Evolutionary conservation across 2,329 filamentous ascomycete genomes (phyloP).

Genomic region (Penicillium brevicompactum): DNA sequence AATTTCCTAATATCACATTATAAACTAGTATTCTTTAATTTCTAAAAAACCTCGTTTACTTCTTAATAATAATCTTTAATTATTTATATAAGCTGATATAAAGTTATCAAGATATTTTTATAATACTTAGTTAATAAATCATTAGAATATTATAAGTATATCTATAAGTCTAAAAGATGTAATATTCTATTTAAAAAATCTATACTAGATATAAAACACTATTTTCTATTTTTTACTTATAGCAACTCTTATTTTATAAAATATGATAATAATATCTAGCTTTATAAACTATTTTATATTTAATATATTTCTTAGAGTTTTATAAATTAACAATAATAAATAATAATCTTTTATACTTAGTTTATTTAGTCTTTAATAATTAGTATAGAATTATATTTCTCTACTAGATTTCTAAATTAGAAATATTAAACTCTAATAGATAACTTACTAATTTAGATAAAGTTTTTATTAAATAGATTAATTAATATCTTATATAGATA

Average conservation of each 20-base stretch:
- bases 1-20: conserved; percentile 2
- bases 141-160: conserved; percentile 4
- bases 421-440: neutral
- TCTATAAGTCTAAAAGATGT: neutral
- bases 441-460: conserved; percentile 8
- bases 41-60: neutral
- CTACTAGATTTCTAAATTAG: neutral
- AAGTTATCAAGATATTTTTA: conserved; percentile 7
- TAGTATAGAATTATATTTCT: conserved; percentile 6
- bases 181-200: conserved; percentile 33
- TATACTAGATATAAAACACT: conserved; percentile 29
- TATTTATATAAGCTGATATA: neutral
- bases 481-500: conserved; percentile 7
- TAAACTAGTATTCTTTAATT: neutral
- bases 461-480: conserved; percentile 8
- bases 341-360: conserved; percentile 8
- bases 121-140: conserved; percentile 9
- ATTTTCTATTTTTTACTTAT: conserved; percentile 34
- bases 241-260: neutral
- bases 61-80: neutral
- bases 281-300: conserved; percentile 12
- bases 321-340: conserved; percentile 3
- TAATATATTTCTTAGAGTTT: conserved; percentile 7
- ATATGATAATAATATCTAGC: conserved; percentile 14
- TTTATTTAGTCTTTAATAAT: conserved; percentile 8